A percentile compares a stretch with the other conserved stretches of the same genome.
These are phyloP conservation scores for Xerocomus minutiporus DNA, from an alignment of 1,284 basidiomycete species.

Conservation along the genomic window DNA sequence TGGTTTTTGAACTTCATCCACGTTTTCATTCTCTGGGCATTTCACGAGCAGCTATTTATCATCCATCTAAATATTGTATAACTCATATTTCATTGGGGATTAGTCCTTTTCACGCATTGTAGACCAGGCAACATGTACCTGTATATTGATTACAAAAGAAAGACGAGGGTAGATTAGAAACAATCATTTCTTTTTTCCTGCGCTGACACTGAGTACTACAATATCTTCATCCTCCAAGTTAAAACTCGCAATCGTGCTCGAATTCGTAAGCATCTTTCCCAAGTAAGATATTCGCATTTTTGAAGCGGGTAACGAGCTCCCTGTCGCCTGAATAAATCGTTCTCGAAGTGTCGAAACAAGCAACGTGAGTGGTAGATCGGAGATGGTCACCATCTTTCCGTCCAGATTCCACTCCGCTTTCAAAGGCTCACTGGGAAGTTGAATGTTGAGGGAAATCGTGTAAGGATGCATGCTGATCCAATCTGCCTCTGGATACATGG, in stretches of 20 bases:
- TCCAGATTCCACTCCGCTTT: slow-evolving; percentile 92
- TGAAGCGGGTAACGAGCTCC: slow-evolving; percentile 71
- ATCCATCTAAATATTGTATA: not conserved
- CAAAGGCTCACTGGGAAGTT: slow-evolving; percentile 73
- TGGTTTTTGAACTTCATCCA: not conserved
- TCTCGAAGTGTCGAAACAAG: slow-evolving; percentile 85
- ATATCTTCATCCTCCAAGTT: slow-evolving; percentile 88
- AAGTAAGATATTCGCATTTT: slow-evolving; percentile 73
- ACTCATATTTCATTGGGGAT: not conserved
- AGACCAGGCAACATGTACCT: slow-evolving; percentile 15
- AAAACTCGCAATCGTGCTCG: slow-evolving; percentile 75
- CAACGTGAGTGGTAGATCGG: slow-evolving; percentile 76
- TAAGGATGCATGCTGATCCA: slow-evolving; percentile 89
- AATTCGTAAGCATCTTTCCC: slow-evolving; percentile 83
- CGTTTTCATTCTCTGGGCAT: slow-evolving; percentile 4
- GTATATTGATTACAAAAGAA: slow-evolving; percentile 6
- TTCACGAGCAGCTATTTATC: slow-evolving; percentile 10
- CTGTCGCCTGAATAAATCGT: slow-evolving; percentile 73
- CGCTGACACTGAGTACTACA: slow-evolving; percentile 70
- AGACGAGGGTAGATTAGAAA: slow-evolving; percentile 6
- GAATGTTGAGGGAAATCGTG: slow-evolving; percentile 78
- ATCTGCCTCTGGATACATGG: slow-evolving; percentile 77
- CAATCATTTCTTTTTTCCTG: slow-evolving; percentile 66
- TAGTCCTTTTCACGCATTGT: not conserved
- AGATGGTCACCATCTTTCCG: slow-evolving; percentile 69